Percentiles rank a stretch among this genome's conserved stretches.
Evolutionary conservation across 2,329 filamentous ascomycete genomes (phyloP).

Genomic region (Chaetomiaceae sp.): DNA sequence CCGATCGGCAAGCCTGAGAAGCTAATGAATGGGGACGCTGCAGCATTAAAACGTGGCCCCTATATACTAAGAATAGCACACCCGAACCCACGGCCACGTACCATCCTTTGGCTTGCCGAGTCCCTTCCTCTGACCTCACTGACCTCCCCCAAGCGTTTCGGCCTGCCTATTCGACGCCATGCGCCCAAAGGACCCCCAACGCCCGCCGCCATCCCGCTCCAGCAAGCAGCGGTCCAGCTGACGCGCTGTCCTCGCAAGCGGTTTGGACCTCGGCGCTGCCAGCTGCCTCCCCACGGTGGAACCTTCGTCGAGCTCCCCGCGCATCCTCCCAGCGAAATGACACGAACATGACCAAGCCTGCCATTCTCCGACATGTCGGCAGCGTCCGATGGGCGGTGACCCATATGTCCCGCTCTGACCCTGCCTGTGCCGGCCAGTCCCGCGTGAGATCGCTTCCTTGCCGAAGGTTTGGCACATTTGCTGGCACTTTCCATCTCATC

Average conservation of each 20-base stretch:
- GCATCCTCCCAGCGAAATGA: conserved; percentile 23
- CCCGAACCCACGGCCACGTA: conserved; percentile 23
- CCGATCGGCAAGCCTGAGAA: conserved; percentile 31
- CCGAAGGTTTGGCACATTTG: conserved; percentile 30
- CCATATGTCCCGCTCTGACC: conserved; percentile 26
- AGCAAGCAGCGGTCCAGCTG: conserved; percentile 22
- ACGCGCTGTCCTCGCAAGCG: conserved; percentile 11
- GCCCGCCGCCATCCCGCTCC: conserved; percentile 11
- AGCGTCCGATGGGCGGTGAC: conserved; percentile 20
- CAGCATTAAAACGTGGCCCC: conserved; percentile 30
- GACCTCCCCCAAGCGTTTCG: conserved; percentile 13
- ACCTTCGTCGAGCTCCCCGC: conserved; percentile 7
- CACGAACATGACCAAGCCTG: conserved; percentile 30
- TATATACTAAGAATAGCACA: conserved; percentile 33
- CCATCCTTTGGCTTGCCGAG: conserved; percentile 21
- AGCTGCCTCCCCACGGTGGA: conserved; percentile 21
- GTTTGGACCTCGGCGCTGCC: conserved; percentile 13
- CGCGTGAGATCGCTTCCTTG: conserved; percentile 29
- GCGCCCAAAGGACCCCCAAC: conserved; percentile 23
- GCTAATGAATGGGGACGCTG: conserved; percentile 30
- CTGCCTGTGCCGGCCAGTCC: conserved; percentile 27
- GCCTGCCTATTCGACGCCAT: conserved; percentile 20
- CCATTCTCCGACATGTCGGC: conserved; percentile 19
- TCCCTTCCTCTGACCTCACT: conserved; percentile 24
- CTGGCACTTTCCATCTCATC: conserved; percentile 23